Evolutionary conservation across 345 rosid genomes (phyloP), one percentile per base, ranked within the genome.

Genomic region (Erodium maritimum): DNA sequence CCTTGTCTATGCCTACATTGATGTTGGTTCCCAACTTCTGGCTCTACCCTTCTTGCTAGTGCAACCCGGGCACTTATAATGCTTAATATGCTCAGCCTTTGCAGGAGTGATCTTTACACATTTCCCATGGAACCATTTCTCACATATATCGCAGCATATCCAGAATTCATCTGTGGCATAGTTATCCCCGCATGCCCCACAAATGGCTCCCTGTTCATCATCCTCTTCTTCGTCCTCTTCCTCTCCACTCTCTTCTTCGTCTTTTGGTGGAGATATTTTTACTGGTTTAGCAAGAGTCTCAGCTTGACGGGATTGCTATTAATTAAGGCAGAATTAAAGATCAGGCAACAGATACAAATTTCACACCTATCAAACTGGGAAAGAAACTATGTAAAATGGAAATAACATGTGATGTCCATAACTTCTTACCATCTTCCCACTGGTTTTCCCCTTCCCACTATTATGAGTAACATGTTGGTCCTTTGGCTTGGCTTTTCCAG

Each of bases 31-130:
- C 71, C 53, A 65, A 60, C 62, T 63, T 82, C 81, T 87, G 68
- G 87, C 83, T 66, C 95, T 84, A 52, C 90, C 83, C 86, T 85
- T 84, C 93, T 94, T 88, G 81, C 75, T n/a, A 72, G 84, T 90
- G 90, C 99, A 94, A 24, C 83, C 66, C 42, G 97, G 99, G 77
- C 99, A 94, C 72, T 94, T 94, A 76, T 94, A 94, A 61, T 90
- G 97, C 84, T 94, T 94, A 80, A 94, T 90, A 63, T 87, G 91
- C 75, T 94, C 99, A 1, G 95, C 99, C 74, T 94, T 94, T 62
- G 99, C 99, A 2, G 99, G 99, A 25, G 99, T 94, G 22, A 90
- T 94, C 91, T 94, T 94, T 72, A 94, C 99, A 19, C 99, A 90
- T 73, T 94, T 94, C 1, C 99, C 97, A 69, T 90, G 99, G 80